Conservation (phyloP, 352 stramenopile species). For the Phytophthora crassamura region DNA sequence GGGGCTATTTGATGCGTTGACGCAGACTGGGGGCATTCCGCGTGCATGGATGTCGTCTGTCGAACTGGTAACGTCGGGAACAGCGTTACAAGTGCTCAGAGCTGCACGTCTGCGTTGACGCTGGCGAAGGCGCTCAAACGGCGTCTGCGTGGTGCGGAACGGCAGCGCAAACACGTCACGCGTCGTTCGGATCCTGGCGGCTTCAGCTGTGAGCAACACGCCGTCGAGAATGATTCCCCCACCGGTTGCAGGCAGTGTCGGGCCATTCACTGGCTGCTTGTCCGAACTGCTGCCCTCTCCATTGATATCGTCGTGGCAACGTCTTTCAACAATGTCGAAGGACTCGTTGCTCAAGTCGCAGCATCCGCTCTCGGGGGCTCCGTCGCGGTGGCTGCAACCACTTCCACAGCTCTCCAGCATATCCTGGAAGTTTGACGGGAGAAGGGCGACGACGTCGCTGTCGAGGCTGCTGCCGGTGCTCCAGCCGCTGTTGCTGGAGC, state of each 20-base stretch:
- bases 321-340: background rate
- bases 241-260: no score
- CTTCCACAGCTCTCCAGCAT: background rate
- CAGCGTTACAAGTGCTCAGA: background rate
- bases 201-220: background rate
- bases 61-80: no score
- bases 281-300: no score
- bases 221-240: no score
- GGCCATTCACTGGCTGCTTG: no score
- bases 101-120: background rate
- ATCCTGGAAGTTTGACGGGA: background rate
- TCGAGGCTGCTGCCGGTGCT: conserved; percentile 3
- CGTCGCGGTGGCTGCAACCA: background rate
- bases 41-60: no score
- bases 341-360: background rate
- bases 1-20: no score
- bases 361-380: background rate
- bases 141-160: background rate
- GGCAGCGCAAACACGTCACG: background rate
- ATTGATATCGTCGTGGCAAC: no score
- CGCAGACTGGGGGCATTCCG: no score
- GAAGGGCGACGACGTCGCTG: background rate
- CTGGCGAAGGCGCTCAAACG: conserved; percentile 4
- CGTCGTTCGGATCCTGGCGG: background rate
- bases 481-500: background rate